phyloP scores from a whole-genome alignment of 1,284 basidiomycete species.

The Leucoagaricus sp. region DNA sequence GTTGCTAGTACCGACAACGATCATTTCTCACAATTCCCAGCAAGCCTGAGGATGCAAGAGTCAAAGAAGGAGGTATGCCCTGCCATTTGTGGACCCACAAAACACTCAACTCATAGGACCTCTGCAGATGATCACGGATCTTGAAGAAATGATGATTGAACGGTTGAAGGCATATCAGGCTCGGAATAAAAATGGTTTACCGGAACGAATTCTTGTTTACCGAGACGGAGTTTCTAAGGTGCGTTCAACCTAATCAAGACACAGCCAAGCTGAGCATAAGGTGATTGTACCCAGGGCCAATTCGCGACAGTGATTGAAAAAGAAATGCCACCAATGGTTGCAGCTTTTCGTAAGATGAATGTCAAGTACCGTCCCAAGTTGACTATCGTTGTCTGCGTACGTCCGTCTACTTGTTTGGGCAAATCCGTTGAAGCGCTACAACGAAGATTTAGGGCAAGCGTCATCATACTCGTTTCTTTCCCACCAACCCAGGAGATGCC shows the following conservation, averaged over 20 bases:
- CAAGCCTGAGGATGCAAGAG: conserved; percentile 71
- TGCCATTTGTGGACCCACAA: background rate
- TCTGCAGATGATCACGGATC: conserved; percentile 66
- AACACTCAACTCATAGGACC: background rate
- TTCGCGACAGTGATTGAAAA: conserved; percentile 64
- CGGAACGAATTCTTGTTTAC: conserved; percentile 69
- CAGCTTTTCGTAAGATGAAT: conserved; percentile 57
- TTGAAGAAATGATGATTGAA: conserved; percentile 69
- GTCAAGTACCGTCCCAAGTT: conserved; percentile 63
- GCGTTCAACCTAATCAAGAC: conserved; percentile 10
- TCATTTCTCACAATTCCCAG: conserved; percentile 74
- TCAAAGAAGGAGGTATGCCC: conserved; percentile 67
- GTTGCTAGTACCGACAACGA: conserved; percentile 67
- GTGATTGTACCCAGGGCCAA: conserved; percentile 59
- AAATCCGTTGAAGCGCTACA: background rate
- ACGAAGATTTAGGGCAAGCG: conserved; percentile 54
- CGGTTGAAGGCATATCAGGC: conserved; percentile 55
- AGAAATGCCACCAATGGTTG: conserved; percentile 65
- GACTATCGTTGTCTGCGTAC: conserved; percentile 71
- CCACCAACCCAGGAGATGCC: conserved; percentile 53
- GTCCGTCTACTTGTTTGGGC: no score
- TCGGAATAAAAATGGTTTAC: conserved; percentile 48
- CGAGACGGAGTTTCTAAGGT: conserved; percentile 81
- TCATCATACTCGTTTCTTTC: conserved; percentile 84
- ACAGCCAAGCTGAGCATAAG: conserved; percentile 6